phyloP scores from a whole-genome alignment of 31 red algal genomes.

The Odonthalia washingtoniensis region DNA sequence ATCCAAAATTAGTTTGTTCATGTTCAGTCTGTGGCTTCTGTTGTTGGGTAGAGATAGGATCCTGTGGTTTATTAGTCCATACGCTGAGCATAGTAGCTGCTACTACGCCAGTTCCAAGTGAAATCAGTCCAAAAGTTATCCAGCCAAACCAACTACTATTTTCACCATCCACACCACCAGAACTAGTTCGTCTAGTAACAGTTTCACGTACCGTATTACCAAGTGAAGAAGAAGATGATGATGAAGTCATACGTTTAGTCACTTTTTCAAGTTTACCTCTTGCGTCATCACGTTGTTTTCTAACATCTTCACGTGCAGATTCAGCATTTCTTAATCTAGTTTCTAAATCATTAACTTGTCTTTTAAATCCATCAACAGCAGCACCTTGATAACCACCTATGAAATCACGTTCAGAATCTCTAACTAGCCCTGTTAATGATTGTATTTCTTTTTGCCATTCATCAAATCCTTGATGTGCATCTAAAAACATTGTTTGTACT shows the following conservation, averaged over 20 bases:
- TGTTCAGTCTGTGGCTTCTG: constrained; percentile 25
- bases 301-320: constrained; percentile 14
- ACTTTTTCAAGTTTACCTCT: background rate
- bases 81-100: constrained; percentile 20
- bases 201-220: background rate
- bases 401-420: constrained; percentile 71
- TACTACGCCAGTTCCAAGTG: constrained; percentile 38
- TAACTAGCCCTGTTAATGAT: constrained; percentile 51
- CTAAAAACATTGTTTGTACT: constrained; percentile 53
- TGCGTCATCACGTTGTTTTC: constrained; percentile 25
- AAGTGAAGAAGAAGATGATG: background rate
- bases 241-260: background rate
- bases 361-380: constrained; percentile 50
- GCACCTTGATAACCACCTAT: constrained; percentile 71
- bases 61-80: background rate
- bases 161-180: background rate
- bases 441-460: constrained; percentile 72
- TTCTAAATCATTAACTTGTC: constrained; percentile 52
- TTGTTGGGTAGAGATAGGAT: constrained; percentile 19
- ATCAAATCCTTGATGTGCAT: constrained; percentile 50
- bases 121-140: constrained; percentile 38
- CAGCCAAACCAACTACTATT: constrained; percentile 29
- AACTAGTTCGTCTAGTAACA: background rate
- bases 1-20: constrained; percentile 50
- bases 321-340: constrained; percentile 49